phyloP scores from a whole-genome alignment of 768 basidiomycete genomes.

The Amanita subjunquillea region DNA sequence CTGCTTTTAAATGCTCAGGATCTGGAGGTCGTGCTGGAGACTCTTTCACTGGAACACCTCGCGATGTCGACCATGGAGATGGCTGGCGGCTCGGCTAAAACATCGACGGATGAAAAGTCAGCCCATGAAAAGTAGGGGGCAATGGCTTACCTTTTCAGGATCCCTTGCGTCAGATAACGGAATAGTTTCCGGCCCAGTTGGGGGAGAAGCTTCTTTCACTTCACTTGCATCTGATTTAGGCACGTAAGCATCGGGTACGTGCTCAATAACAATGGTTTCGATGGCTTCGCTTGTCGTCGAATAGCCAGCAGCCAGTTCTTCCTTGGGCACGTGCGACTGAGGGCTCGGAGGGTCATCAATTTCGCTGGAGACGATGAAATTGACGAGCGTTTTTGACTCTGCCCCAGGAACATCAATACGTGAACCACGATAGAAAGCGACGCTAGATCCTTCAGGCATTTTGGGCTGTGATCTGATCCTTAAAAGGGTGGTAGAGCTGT shows the following conservation, averaged over 20 bases:
- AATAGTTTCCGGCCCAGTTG: constrained; percentile 14
- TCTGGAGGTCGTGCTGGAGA: constrained; percentile 60
- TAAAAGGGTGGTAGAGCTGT: constrained; percentile 12
- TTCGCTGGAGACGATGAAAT: constrained; percentile 76
- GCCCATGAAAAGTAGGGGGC: not conserved
- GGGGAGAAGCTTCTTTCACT: constrained; percentile 3
- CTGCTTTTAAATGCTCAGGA: constrained; percentile 76
- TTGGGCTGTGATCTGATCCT: constrained; percentile 53
- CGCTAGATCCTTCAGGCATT: constrained; percentile 61
- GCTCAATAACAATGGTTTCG: not conserved
- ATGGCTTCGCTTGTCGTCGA: not conserved
- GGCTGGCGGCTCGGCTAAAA: constrained; percentile 30
- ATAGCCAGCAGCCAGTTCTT: not conserved
- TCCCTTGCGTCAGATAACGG: constrained; percentile 30
- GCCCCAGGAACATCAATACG: constrained; percentile 38
- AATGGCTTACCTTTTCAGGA: constrained; percentile 12
- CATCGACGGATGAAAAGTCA: not conserved
- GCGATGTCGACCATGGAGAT: constrained; percentile 45
- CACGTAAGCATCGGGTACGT: not conserved
- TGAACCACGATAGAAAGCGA: constrained; percentile 65
- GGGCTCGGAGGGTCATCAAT: constrained; percentile 35
- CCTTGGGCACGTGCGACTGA: constrained; percentile 10
- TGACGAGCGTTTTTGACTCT: constrained; percentile 42
- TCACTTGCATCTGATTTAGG: not conserved
- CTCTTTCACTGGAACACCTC: constrained; percentile 54